These are phyloP conservation scores for Torulaspora delbrueckii DNA, from an alignment of 805 yeast species.

Conservation along the genomic window DNA sequence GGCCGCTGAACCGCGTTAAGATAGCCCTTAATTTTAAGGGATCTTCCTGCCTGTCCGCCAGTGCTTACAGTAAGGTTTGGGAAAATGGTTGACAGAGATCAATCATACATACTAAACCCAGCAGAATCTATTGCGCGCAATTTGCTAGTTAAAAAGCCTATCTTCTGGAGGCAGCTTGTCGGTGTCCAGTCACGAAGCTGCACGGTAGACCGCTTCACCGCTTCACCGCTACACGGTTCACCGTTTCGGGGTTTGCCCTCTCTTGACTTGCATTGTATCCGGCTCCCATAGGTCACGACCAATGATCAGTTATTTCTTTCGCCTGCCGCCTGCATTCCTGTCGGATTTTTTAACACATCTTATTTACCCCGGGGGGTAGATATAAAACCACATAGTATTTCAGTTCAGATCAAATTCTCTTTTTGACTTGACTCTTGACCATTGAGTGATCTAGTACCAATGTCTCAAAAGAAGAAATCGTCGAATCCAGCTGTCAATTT, in stretches of 20 bases:
- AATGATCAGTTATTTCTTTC: background rate
- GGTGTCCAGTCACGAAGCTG: too few species aligned
- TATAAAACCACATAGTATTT: too few species aligned
- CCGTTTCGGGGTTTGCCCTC: background rate
- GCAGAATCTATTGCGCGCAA: background rate
- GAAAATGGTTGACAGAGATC: background rate
- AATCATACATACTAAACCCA: background rate
- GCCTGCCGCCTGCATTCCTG: background rate
- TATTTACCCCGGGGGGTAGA: background rate
- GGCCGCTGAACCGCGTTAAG: background rate
- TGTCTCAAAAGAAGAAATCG: conserved; percentile 33
- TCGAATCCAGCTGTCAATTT: conserved; percentile 55
- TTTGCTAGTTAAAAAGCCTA: background rate
- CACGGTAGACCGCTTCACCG: background rate
- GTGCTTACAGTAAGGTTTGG: too few species aligned
- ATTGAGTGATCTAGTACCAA: background rate
- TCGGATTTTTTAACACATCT: background rate
- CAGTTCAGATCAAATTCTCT: too few species aligned
- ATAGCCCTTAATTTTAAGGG: too few species aligned
- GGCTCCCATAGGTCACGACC: background rate
- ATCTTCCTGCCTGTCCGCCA: too few species aligned
- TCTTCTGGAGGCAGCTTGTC: background rate
- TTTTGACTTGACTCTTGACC: too few species aligned
- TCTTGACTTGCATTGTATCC: background rate
- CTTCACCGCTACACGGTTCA: background rate